phyloP scores from a whole-genome alignment of 805 yeast species.

The Cyberlindnera suaveolens region DNA sequence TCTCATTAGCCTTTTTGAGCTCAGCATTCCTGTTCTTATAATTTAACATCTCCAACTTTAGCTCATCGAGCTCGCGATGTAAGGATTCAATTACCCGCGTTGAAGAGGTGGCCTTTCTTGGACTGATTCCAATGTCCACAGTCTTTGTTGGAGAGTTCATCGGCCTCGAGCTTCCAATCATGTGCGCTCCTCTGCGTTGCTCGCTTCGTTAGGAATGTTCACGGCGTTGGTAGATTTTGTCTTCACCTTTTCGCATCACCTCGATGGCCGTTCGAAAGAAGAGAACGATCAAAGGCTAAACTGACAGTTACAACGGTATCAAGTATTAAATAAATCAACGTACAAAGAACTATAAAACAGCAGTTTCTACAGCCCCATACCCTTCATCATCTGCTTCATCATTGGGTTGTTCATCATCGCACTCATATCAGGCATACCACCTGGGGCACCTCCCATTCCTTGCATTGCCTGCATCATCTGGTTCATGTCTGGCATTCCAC shows the following conservation, averaged over 20 bases:
- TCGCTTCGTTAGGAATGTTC: too few species aligned
- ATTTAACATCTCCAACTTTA: slow-evolving; percentile 34
- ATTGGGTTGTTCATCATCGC: slow-evolving; percentile 36
- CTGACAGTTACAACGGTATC: too few species aligned
- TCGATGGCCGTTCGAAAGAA: too few species aligned
- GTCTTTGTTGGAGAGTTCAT: neutral
- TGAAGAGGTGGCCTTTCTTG: slow-evolving; percentile 6
- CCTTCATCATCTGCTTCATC: slow-evolving; percentile 43
- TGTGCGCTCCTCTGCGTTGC: neutral
- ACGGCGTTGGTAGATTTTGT: neutral
- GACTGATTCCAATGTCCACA: neutral
- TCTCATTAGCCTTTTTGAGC: slow-evolving; percentile 47
- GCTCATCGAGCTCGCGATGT: slow-evolving; percentile 45
- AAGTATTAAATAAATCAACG: too few species aligned
- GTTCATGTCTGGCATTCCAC: slow-evolving; percentile 65
- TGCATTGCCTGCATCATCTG: slow-evolving; percentile 56
- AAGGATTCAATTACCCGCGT: slow-evolving; percentile 35
- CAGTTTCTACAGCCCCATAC: slow-evolving; percentile 31
- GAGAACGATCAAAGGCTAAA: too few species aligned
- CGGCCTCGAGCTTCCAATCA: neutral
- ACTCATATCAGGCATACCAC: slow-evolving; percentile 33
- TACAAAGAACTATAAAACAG: too few species aligned
- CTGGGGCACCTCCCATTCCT: slow-evolving; percentile 18
- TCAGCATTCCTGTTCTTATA: slow-evolving; percentile 43
- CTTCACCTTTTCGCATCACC: neutral